Percentiles rank a stretch among this genome's conserved stretches.
Evolutionary conservation across 2,329 filamentous ascomycete species (phyloP).

Genomic region (Cladophialophora immunda): DNA sequence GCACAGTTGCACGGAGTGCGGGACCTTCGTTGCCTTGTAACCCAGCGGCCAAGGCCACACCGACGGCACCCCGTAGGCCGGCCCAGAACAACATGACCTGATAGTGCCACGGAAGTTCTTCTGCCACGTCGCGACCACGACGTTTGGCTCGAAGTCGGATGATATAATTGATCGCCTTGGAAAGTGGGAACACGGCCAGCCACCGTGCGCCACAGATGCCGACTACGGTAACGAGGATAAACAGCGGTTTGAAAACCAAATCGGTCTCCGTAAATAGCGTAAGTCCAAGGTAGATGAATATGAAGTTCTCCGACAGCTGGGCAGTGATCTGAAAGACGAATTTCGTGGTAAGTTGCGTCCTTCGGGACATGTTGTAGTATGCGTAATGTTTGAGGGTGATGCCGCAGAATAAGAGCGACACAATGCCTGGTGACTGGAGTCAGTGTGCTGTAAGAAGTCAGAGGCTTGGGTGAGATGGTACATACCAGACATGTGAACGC

Average conservation of each 20-base stretch:
- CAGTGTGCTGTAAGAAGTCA: conserved; percentile 25
- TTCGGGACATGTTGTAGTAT: conserved; percentile 99
- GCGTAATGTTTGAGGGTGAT: conserved; percentile 99
- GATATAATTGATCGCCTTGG: conserved; percentile 88
- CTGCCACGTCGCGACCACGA: conserved; percentile 76
- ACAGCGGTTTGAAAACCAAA: conserved; percentile 88
- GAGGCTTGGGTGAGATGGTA: conserved; percentile 30
- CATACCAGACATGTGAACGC: conserved; percentile 92
- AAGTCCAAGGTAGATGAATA: conserved; percentile 97
- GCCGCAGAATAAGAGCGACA: conserved; percentile 94
- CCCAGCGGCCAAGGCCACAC: conserved; percentile 90
- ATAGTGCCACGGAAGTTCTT: conserved; percentile 93
- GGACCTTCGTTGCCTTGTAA: conserved; percentile 82
- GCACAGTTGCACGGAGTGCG: conserved; percentile 89
- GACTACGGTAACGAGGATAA: conserved; percentile 90
- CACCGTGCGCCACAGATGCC: conserved; percentile 93
- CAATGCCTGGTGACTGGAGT: conserved; percentile 73
- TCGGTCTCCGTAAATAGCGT: conserved; percentile 92
- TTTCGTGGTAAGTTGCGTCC: conserved; percentile 96
- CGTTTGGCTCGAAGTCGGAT: conserved; percentile 84
- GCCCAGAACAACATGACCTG: conserved; percentile 99
- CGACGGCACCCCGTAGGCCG: conserved; percentile 91
- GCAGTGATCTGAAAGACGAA: conserved; percentile 95
- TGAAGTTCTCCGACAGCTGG: conserved; percentile 97
- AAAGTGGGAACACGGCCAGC: conserved; percentile 93